Conservation (phyloP, 2,329 filamentous ascomycete genomes). For the Aureobasidium subglaciale region DNA sequence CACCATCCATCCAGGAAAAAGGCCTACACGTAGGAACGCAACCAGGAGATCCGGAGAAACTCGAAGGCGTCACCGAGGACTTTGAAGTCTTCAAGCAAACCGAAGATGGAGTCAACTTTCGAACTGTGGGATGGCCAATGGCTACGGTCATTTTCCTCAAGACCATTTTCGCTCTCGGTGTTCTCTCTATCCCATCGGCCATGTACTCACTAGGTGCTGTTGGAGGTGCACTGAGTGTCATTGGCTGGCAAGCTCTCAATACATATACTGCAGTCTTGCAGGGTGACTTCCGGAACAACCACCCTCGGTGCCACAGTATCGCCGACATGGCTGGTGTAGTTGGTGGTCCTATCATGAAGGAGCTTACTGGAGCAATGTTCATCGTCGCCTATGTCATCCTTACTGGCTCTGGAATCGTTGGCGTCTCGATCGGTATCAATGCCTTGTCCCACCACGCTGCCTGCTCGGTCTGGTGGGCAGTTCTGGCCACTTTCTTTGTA, state of each 20-base stretch:
- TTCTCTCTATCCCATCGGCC: slow-evolving; percentile 43
- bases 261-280: slow-evolving; percentile 43
- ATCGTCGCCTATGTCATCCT: slow-evolving; percentile 52
- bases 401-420: slow-evolving; percentile 52
- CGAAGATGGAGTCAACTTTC: slow-evolving; percentile 44
- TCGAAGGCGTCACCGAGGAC: slow-evolving; percentile 36
- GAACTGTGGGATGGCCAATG: slow-evolving; percentile 47
- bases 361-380: slow-evolving; percentile 50
- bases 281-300: slow-evolving; percentile 45
- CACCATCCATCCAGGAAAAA: background rate
- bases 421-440: slow-evolving; percentile 53
- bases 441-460: slow-evolving; percentile 51
- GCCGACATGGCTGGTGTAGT: slow-evolving; percentile 54
- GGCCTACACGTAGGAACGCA: background rate
- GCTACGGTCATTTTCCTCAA: slow-evolving; percentile 45
- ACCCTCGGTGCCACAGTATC: slow-evolving; percentile 47
- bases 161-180: slow-evolving; percentile 45
- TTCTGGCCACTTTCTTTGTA: slow-evolving; percentile 46
- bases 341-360: slow-evolving; percentile 45
- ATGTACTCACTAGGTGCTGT: slow-evolving; percentile 44
- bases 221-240: slow-evolving; percentile 40
- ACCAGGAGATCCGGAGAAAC: slow-evolving; percentile 35
- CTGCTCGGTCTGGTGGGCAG: slow-evolving; percentile 53
- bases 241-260: slow-evolving; percentile 44
- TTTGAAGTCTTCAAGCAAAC: slow-evolving; percentile 46